Evolutionary conservation across 306 rosid species (phyloP).

Genomic region (Vigna angularis): DNA sequence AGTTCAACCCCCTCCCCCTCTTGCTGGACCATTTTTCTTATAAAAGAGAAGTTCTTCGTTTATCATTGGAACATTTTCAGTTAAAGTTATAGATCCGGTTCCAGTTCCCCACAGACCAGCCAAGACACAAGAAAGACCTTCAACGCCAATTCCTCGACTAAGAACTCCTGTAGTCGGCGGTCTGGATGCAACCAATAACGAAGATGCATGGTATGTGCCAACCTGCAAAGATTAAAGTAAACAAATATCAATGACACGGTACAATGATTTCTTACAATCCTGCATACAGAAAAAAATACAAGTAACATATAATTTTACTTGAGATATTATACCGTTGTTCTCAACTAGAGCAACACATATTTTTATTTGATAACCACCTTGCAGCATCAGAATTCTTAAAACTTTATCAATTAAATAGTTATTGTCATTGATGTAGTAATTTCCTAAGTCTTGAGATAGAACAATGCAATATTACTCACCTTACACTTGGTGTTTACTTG

Average conservation of each 20-base stretch:
- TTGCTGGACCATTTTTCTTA: too few species aligned
- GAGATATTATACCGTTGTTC: constrained; percentile 33
- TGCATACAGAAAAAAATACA: constrained; percentile 28
- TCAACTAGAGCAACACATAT: constrained; percentile 4
- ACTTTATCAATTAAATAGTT: not conserved
- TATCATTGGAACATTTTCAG: constrained; percentile 97
- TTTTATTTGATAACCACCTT: constrained; percentile 23
- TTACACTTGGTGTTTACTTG: not conserved
- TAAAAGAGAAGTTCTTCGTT: too few species aligned
- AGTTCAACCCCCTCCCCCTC: too few species aligned
- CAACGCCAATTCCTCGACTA: constrained; percentile 97
- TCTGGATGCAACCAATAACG: constrained; percentile 94
- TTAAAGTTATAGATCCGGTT: constrained; percentile 87
- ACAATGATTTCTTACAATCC: constrained; percentile 30
- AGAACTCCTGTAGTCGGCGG: constrained; percentile 97
- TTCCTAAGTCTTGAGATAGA: not conserved
- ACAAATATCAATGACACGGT: constrained; percentile 41
- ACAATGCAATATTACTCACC: constrained; percentile 1
- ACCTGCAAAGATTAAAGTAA: constrained; percentile 65
- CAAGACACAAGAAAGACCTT: constrained; percentile 89
- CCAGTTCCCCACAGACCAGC: constrained; percentile 99
- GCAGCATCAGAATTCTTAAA: not conserved
- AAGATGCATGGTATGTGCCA: constrained; percentile 97
- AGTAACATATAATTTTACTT: not conserved
- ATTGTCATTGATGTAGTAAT: not conserved